Conservation (phyloP, 1,139 yeast species). For the Hyphopichia fennica region DNA sequence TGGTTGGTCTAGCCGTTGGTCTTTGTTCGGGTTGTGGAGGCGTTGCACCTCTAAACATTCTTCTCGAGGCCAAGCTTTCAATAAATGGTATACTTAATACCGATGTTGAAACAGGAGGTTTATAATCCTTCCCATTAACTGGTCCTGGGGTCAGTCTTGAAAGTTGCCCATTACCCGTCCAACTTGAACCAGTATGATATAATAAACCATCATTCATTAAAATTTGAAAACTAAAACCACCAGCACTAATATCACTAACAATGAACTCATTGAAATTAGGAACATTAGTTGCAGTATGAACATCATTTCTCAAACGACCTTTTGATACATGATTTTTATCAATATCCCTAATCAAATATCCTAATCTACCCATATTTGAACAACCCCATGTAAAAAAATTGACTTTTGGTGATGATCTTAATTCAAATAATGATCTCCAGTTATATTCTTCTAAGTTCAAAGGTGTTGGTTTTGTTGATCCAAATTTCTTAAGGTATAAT, state of each 20-base stretch:
- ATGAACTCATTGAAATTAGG: constrained; percentile 32
- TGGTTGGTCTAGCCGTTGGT: not conserved
- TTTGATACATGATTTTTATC: constrained; percentile 28
- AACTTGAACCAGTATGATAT: constrained; percentile 53
- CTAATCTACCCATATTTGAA: constrained; percentile 55
- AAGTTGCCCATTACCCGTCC: constrained; percentile 34
- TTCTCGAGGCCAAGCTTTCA: constrained; percentile 13
- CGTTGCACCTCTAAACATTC: constrained; percentile 9
- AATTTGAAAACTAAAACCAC: constrained; percentile 68
- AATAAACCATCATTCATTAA: constrained; percentile 55
- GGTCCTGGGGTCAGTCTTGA: constrained; percentile 23
- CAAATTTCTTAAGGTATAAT: constrained; percentile 52
- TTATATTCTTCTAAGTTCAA: constrained; percentile 34
- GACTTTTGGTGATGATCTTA: constrained; percentile 40
- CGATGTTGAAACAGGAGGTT: constrained; percentile 8
- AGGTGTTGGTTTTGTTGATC: constrained; percentile 38
- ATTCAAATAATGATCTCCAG: constrained; percentile 53
- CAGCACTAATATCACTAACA: constrained; percentile 58
- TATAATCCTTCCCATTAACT: constrained; percentile 14
- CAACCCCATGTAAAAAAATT: constrained; percentile 67
- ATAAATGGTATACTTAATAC: constrained; percentile 10
- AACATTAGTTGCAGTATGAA: constrained; percentile 44
- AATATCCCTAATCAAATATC: constrained; percentile 38
- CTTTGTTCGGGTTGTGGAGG: not conserved
- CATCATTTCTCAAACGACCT: constrained; percentile 29